Base-by-base conservation (phyloP, 2,329 filamentous ascomycete genomes). In the Graphilbum fragrans region DNA sequence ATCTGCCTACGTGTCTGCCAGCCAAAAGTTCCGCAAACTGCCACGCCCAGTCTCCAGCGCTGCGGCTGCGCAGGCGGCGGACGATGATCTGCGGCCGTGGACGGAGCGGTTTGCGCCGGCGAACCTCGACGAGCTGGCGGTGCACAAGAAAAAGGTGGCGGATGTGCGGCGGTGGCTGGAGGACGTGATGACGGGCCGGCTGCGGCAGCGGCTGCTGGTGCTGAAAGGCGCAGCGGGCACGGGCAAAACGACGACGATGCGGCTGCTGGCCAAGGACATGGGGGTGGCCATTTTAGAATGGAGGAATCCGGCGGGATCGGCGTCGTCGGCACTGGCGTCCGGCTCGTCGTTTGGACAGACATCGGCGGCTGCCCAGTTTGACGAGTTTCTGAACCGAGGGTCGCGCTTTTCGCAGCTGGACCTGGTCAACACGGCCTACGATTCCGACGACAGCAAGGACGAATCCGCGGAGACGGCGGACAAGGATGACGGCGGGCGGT, bases 91-190 rank as follows among this genome's bases (percentile, higher is more conserved):
- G 38, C 73, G 82, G 40, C 87, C 90, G 3, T 96, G 90, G 90
- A 83, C 83, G 16, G 88, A 95, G 51, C 77, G 80, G 50, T 96
- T 86, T 58, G 80, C 75, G 2, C 90, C 90, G 0, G 53, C 58
- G 3, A 82, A 74, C 50, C 58, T 95, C 12, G 79, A 87, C 16
- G 90, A 96, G 61, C 66, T 98, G 36, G 90, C 83, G 0, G 90
- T 98, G 17, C 88, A 98, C 59, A 95, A 93, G 65, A 92, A 77
- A 52, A 98, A 98, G 59, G 84, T 96, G 6, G 64, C 76, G 2
- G 88, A 96, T 61, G 88, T 96, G 36, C 75, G 79, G 44, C 70
- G 64, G 44, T 96, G 92, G 88, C 64, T 98, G 27, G 76, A 83
- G 35, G 75, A 80, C 54, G 84, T 86, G 17, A 72, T 86, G 47